phyloP scores from a whole-genome alignment of 2,329 filamentous ascomycete species.

The Colletotrichum siamense region DNA sequence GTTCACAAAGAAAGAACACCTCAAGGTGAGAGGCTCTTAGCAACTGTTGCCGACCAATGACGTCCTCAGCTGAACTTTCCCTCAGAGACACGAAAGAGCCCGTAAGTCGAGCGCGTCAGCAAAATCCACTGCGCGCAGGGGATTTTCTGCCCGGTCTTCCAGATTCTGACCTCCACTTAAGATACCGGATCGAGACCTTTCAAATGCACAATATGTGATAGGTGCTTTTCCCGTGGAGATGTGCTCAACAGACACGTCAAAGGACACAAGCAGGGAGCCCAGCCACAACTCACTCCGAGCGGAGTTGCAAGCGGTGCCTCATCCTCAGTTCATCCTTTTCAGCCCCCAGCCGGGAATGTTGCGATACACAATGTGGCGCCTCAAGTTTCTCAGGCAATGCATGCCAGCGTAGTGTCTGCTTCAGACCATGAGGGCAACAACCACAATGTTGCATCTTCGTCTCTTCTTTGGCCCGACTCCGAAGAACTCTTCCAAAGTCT shows the following conservation, averaged over 20 bases:
- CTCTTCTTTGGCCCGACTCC: background rate
- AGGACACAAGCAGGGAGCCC: background rate
- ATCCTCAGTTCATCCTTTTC: background rate
- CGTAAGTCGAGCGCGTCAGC: background rate
- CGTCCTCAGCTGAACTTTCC: background rate
- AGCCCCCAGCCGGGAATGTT: background rate
- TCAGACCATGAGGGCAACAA: background rate
- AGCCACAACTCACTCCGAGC: background rate
- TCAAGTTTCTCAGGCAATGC: background rate
- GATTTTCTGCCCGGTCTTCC: background rate
- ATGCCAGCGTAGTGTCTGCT: background rate
- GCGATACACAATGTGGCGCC: background rate
- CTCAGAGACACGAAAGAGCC: slow-evolving; percentile 2
- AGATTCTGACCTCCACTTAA: background rate
- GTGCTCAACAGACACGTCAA: background rate
- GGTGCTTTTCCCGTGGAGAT: background rate
- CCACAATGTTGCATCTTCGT: background rate
- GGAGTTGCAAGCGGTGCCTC: background rate
- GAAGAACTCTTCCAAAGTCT: background rate
- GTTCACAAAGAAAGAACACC: slow-evolving; percentile 1
- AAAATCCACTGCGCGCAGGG: background rate
- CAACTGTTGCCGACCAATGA: background rate
- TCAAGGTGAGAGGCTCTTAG: background rate
- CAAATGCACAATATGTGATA: background rate
- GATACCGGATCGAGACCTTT: background rate